Base-by-base conservation (phyloP, 257 asterid genomes). In the Scutellaria minor region DNA sequence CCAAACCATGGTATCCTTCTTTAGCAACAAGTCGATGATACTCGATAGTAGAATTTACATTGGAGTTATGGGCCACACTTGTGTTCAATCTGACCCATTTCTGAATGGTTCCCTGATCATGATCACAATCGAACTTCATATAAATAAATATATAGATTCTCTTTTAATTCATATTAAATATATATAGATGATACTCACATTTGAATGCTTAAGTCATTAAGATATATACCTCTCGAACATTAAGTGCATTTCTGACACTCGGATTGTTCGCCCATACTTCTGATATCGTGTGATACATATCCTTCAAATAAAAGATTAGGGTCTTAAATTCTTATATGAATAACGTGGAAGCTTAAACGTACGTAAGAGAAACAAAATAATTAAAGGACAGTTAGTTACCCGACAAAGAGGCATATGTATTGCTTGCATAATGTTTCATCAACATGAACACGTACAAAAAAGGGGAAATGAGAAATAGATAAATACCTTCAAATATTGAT, bases 401-500 rank as follows among this genome's bases (percentile, higher is more conserved):
- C 27, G 2, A 24, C 27, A 24, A 24, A 24, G 27, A 24, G 27
- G 27, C 27, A 24, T 24, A 24, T 24, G 2, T 24, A 24, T 24
- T 18, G 18, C 27, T 24, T 24, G 27, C 27, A 24, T 24, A 0
- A 31, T 31, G 37, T 31, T 31, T 31, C 5, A 31, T 31, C 3
- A 52, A 55, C 39, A 55, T 24, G 40, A 1, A 31, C 0, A 0
- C 5, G 5, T 31, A 24, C 27, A 24, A 31, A 31, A 31, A 31
- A 4, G 37, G 37, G 37, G 37, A 31, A 31, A 31, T 2, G 4
- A 31, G 37, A 31, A 4, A 31, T 3, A 31, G 37, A 31, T 35
- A 10, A 56, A 7, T 68, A 85, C 87, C 87, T 82, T 37, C 46
- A 56, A 79, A 45, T 77, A 65, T 42, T 79, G 83, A 70, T 78